Percentiles rank a stretch among this genome's conserved stretches.
Conservation (phyloP, 768 basidiomycete species). For the Grammothele lineata region DNA sequence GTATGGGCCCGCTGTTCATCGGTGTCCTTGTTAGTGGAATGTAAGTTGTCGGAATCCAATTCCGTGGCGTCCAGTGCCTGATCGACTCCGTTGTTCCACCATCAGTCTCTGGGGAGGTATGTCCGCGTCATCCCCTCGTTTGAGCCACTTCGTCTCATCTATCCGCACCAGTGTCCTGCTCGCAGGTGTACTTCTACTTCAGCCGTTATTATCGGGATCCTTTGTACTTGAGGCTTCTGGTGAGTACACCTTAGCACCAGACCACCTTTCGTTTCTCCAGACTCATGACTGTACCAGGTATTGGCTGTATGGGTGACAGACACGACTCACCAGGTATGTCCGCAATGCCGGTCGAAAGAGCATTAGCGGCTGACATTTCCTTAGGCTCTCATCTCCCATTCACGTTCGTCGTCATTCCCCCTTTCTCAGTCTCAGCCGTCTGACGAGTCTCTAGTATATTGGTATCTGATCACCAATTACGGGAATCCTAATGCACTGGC, state of each 20-base stretch:
- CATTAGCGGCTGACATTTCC: not conserved
- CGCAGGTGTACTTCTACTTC: conserved; percentile 55
- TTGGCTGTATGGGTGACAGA: conserved; percentile 14
- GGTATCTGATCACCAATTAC: conserved; percentile 50
- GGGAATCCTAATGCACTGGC: conserved; percentile 36
- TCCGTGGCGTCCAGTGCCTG: too few species aligned
- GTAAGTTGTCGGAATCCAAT: conserved; percentile 26
- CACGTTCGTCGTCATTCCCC: conserved; percentile 8
- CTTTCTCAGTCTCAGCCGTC: not conserved
- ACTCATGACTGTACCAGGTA: conserved; percentile 11
- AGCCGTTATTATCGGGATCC: conserved; percentile 42
- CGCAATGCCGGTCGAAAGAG: not conserved
- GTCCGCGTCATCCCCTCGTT: conserved; percentile 33
- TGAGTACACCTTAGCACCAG: conserved; percentile 19
- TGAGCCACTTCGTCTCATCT: not conserved
- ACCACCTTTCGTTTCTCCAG: not conserved
- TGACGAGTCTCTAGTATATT: conserved; percentile 36
- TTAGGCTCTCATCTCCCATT: conserved; percentile 18
- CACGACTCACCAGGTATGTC: conserved; percentile 18
- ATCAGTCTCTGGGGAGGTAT: conserved; percentile 28
- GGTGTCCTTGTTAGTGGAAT: conserved; percentile 45
- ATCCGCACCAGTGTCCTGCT: conserved; percentile 41
- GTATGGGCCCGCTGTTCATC: conserved; percentile 25
- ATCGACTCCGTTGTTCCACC: not conserved
- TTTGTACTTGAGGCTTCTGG: conserved; percentile 50